phyloP scores from a whole-genome alignment of 2,329 filamentous ascomycete genomes.

The Diplodia sapinea region DNA sequence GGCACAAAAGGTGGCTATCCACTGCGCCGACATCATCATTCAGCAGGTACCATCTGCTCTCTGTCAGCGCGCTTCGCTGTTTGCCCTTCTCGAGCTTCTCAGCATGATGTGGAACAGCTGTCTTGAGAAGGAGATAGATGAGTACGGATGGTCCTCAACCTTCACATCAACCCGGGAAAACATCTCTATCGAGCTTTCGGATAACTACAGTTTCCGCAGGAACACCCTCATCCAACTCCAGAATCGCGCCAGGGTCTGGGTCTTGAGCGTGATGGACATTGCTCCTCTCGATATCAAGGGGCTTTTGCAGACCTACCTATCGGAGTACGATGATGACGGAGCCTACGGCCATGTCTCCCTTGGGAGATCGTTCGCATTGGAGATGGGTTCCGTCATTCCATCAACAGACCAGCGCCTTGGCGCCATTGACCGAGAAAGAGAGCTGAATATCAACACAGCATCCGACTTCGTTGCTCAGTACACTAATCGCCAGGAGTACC shows the following conservation, averaged over 20 bases:
- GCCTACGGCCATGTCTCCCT: slow-evolving; percentile 90
- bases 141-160: slow-evolving; percentile 84
- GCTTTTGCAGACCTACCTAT: slow-evolving; percentile 89
- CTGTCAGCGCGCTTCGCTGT: slow-evolving; percentile 87
- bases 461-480: slow-evolving; percentile 98
- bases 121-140: slow-evolving; percentile 89
- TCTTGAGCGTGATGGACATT: slow-evolving; percentile 77
- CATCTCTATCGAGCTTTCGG: slow-evolving; percentile 87
- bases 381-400: slow-evolving; percentile 88
- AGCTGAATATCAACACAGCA: slow-evolving; percentile 82
- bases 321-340: slow-evolving; percentile 90
- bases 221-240: slow-evolving; percentile 80
- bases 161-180: slow-evolving; percentile 79
- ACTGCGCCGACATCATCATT: slow-evolving; percentile 85
- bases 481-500: slow-evolving; percentile 93
- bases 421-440: slow-evolving; percentile 77
- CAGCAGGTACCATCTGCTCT: slow-evolving; percentile 83
- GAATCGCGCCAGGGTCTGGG: slow-evolving; percentile 78
- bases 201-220: slow-evolving; percentile 84
- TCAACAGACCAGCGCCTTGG: slow-evolving; percentile 81
- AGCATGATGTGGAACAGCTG: slow-evolving; percentile 96
- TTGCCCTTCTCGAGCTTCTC: slow-evolving; percentile 88
- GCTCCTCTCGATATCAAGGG: slow-evolving; percentile 95
- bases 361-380: slow-evolving; percentile 89
- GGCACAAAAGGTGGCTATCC: slow-evolving; percentile 84